Percentiles rank a stretch among this genome's conserved stretches.
Conservation (phyloP, 2,329 filamentous ascomycete genomes). For the Onygenales sp. region DNA sequence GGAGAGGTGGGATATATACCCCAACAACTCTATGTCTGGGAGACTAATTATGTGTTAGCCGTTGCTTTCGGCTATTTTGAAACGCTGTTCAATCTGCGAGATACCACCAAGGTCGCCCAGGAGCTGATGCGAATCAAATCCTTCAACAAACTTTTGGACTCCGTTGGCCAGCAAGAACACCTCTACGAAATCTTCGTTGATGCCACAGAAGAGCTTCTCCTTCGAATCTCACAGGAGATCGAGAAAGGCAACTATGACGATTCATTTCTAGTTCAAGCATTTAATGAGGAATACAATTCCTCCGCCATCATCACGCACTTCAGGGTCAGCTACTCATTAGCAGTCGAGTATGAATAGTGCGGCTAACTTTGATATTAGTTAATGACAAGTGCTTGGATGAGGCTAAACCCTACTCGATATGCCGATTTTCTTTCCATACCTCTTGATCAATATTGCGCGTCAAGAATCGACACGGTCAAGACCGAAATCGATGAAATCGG, state of each 20-base stretch:
- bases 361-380: conserved; percentile 46
- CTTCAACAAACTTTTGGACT: conserved; percentile 60
- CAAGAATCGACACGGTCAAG: conserved; percentile 62
- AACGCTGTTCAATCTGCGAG: conserved; percentile 60
- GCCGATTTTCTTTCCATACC: conserved; percentile 59
- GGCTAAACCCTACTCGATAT: conserved; percentile 60
- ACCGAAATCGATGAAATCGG: conserved; percentile 90
- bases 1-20: conserved; percentile 68
- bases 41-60: conserved; percentile 44
- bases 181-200: conserved; percentile 78
- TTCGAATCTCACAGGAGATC: conserved; percentile 51
- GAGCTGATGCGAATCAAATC: conserved; percentile 65
- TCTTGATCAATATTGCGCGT: conserved; percentile 59
- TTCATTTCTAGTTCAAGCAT: conserved; percentile 53
- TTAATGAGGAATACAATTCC: conserved; percentile 62
- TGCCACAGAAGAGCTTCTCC: conserved; percentile 60
- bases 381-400: conserved; percentile 76
- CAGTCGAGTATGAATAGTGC: conserved; percentile 1
- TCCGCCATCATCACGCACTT: conserved; percentile 78
- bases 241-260: conserved; percentile 44
- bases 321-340: conserved; percentile 38
- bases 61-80: conserved; percentile 93
- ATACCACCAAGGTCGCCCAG: conserved; percentile 54
- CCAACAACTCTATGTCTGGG: conserved; percentile 6
- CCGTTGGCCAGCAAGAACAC: conserved; percentile 57